Evolutionary conservation across 208 protist species (phyloP), one percentile per base, ranked within the genome.

Genomic region (Sergeia podlipaevii): DNA sequence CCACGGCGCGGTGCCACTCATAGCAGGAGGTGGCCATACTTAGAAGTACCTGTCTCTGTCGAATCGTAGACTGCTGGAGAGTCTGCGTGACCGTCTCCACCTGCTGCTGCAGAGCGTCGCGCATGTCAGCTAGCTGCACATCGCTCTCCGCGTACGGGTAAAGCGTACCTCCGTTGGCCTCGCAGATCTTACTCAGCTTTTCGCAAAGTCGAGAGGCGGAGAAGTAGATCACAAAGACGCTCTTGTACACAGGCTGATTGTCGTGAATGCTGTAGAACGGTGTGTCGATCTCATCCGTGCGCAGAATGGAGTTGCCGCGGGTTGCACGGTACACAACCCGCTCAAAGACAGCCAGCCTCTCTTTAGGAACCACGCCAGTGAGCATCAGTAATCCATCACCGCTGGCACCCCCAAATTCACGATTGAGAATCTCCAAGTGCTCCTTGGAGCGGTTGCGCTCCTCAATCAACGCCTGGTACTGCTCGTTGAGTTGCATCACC

Each of bases 191-290:
- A 37, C 65, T 83, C 26, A 99, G 88, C 67, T 91, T 97, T 30
- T 82, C 71, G 43, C 88, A 69, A 5, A 97, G 55, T 20, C 85
- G 74, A 6, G 87, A 72, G 13, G 97, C 97, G n/a, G 97, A 95
- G 81, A 97, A 98, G 74, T 99, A 99, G 42, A 99, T 85, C 38
- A 95, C 93, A 65, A 99, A 99, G 38, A 98, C 97, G 45, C 48
- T 79, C 74, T 99, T 99, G 32, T 82, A 65, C 7, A 97, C 65
- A 3, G 55, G 38, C 59, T 95, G 77, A 55, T 84, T 89, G 29
- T 48, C 74, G 33, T 60, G 62, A 32, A 84, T 87, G 56, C 97
- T 96, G 44, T 93, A 89, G 51, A 98, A 94, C 4, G 85, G 77
- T 11, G 84, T 89, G 41, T 84, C 81, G 50, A 99, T 97, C 39